Percentiles rank a stretch among this genome's conserved stretches.
These are phyloP conservation scores for Gossypium rotundifolium DNA, from an alignment of 345 rosid species.

Conservation along the genomic window DNA sequence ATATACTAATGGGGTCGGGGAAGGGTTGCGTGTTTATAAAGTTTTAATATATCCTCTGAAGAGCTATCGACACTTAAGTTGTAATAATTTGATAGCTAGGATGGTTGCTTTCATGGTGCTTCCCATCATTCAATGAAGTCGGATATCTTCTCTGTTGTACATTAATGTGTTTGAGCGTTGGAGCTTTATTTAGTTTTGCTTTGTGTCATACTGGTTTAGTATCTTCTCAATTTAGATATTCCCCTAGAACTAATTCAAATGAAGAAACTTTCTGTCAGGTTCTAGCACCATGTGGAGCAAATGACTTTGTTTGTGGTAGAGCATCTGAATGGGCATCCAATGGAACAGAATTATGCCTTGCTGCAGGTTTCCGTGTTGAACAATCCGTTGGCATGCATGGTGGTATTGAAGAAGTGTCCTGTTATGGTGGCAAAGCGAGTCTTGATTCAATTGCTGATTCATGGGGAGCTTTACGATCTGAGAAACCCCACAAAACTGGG, in stretches of 20 bases:
- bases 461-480: slow-evolving; percentile 45
- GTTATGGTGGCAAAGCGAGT: slow-evolving; percentile 83
- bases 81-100: not conserved
- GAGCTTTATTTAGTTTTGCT: not conserved
- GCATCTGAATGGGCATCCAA: slow-evolving; percentile 78
- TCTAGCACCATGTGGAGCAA: slow-evolving; percentile 73
- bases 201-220: not conserved
- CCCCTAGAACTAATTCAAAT: slow-evolving; percentile 16
- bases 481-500: slow-evolving; percentile 29
- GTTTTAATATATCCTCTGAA: not conserved
- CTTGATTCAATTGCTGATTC: slow-evolving; percentile 73
- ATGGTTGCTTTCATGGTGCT: slow-evolving; percentile 1
- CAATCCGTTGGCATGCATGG: slow-evolving; percentile 16
- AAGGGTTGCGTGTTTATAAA: not conserved
- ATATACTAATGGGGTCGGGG: not conserved
- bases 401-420: slow-evolving; percentile 40
- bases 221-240: not conserved
- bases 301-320: slow-evolving; percentile 71
- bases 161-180: not conserved
- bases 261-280: slow-evolving; percentile 36
- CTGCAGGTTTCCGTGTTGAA: slow-evolving; percentile 74
- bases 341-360: slow-evolving; percentile 77
- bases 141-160: not conserved
- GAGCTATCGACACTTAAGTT: not conserved
- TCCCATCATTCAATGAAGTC: slow-evolving; percentile 2